Conservation (phyloP, 2,329 filamentous ascomycete genomes). For the Lecanosticta acicola region DNA sequence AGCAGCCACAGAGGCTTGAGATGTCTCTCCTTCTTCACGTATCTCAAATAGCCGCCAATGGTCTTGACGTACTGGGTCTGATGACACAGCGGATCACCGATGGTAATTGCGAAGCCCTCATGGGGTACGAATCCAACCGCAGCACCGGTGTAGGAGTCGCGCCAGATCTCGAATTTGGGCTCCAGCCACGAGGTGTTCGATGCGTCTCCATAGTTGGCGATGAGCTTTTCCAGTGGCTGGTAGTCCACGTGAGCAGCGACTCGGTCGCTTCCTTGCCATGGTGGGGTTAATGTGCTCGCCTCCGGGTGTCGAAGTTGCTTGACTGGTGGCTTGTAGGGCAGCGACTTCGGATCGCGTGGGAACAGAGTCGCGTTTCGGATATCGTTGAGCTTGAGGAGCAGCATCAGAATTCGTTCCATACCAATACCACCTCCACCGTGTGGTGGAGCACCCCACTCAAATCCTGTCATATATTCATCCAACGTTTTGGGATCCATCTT, state of each 20-base stretch:
- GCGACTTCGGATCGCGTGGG: conserved; percentile 80
- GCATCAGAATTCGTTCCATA: conserved; percentile 79
- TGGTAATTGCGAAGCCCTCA: conserved; percentile 73
- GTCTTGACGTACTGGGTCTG: conserved; percentile 67
- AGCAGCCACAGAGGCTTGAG: conserved; percentile 86
- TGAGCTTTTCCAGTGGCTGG: conserved; percentile 76
- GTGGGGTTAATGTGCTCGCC: conserved; percentile 70
- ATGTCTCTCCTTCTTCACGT: conserved; percentile 62
- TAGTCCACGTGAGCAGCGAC: conserved; percentile 48
- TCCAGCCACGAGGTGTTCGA: conserved; percentile 93
- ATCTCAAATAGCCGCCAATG: conserved; percentile 67
- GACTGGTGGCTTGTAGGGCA: conserved; percentile 61
- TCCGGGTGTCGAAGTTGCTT: conserved; percentile 75
- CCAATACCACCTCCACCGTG: conserved; percentile 89
- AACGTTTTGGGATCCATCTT: conserved; percentile 76
- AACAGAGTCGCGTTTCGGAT: conserved; percentile 84
- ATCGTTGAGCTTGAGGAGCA: conserved; percentile 79
- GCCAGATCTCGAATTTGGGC: conserved; percentile 81
- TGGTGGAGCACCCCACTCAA: conserved; percentile 81
- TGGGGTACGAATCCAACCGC: conserved; percentile 77
- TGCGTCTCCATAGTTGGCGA: conserved; percentile 92
- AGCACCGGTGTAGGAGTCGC: conserved; percentile 70
- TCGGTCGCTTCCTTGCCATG: conserved; percentile 53
- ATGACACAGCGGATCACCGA: conserved; percentile 84
- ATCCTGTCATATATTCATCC: conserved; percentile 84